Base-by-base conservation (phyloP, 2,329 filamentous ascomycete species). In the Aspergillus piperis region DNA sequence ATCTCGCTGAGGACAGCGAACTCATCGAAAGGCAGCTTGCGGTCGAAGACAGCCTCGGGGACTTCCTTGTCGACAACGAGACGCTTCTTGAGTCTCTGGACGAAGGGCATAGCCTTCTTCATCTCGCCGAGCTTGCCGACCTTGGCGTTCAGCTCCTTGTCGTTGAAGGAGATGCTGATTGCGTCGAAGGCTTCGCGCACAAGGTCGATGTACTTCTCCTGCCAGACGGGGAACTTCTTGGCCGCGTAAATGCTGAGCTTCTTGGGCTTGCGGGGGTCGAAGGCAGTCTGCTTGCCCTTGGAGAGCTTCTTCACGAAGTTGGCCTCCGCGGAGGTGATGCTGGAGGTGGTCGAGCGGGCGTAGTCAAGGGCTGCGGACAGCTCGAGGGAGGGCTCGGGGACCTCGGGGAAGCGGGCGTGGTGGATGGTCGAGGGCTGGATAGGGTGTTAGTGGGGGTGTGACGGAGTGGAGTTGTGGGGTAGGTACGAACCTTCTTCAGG, bases 101-200 rank as follows among this genome's bases (percentile, higher is more conserved):
- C 88, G 72, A 97, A 98, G 0, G 95, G 95, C 94, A 98, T 98
- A 2, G 92, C 94, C 80, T 96, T 95, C 86, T 98, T 99, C 84
- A 92, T 92, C 65, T 79, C 77, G 47, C 87, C 88, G 72, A 92
- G 83, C 82, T 96, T 96, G 68, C 87, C 87, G 60, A 97, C 88
- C 72, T 88, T 85, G 66, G 87, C 88, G 70, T 88, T 90, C 50
- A 97, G 81, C 59, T 86, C 87, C 81, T 96, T 96, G 75, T 96
- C 91, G 72, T 96, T 88, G 65, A 90, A 78, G 8, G 81, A 80
- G 65, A 90, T 81, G 66, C 80, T 86, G 51, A 84, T 68, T 17
- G 83, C 76, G 62, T 90, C 84, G 78, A 92, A 92, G 63, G 86
- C 81, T 70, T 90, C 84, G 66, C 87, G 86, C 17, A 96, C 84